Conservation (phyloP, 176 grass and related monocot species). For the Stipa capillata region DNA sequence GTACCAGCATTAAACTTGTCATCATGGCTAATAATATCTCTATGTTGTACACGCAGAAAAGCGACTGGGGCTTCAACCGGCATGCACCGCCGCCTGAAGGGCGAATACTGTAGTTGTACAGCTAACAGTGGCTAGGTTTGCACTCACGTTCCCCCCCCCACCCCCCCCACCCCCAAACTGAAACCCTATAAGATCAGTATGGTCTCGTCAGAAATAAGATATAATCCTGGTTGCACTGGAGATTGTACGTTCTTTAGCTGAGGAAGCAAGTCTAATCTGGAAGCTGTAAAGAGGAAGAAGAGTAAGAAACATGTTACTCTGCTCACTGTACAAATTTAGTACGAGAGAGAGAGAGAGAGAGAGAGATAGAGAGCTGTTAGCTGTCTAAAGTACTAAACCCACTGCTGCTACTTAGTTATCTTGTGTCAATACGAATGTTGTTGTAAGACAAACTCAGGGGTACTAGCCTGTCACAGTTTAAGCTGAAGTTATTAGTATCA, state of each 20-base stretch:
- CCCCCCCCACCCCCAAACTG: too few relatives aligned
- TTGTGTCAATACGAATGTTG: too few relatives aligned
- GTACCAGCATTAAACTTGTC: not conserved
- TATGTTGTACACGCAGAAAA: too few relatives aligned
- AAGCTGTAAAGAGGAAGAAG: not conserved
- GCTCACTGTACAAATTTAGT: conserved; percentile 57
- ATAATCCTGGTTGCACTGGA: conserved; percentile 26
- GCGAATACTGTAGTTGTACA: conserved; percentile 41
- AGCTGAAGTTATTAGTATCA: too few relatives aligned
- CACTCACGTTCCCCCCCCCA: conserved; percentile 43
- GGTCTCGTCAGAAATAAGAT: conserved; percentile 14
- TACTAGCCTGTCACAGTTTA: not conserved
- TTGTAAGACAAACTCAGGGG: not conserved
- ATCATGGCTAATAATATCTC: not conserved
- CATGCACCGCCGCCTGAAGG: too few relatives aligned
- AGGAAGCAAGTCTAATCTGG: conserved; percentile 31
- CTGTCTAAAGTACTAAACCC: conserved; percentile 23
- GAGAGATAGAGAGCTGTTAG: conserved; percentile 45
- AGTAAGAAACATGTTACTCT: not conserved
- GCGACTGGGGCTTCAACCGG: too few relatives aligned
- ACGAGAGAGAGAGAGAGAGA: conserved; percentile 34
- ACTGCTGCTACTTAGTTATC: not conserved
- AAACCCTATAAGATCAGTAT: conserved; percentile 14
- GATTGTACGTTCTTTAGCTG: conserved; percentile 63
- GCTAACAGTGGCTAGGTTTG: conserved; percentile 69